Percentiles rank a stretch among this genome's conserved stretches.
phyloP scores from a whole-genome alignment of 805 yeast genomes.

The Kurtzmaniella fragi region DNA sequence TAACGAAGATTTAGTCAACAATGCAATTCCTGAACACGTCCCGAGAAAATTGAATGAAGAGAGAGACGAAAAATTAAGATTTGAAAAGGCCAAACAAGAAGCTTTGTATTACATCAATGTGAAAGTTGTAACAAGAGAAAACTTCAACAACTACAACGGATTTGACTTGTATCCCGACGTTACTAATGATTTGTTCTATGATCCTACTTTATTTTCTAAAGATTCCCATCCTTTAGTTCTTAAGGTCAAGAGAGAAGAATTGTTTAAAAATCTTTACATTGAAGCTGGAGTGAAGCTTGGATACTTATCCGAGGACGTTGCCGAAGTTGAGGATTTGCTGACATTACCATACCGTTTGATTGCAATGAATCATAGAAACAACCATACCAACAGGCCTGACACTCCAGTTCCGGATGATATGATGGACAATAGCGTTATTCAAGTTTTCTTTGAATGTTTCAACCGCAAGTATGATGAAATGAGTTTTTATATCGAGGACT shows the following conservation, averaged over 20 bases:
- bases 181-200: slow-evolving; percentile 36
- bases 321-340: not conserved
- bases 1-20: slow-evolving; percentile 40
- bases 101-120: slow-evolving; percentile 42
- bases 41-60: slow-evolving; percentile 63
- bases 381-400: slow-evolving; percentile 66
- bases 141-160: slow-evolving; percentile 60
- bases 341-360: slow-evolving; percentile 49
- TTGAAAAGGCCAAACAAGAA: slow-evolving; percentile 63
- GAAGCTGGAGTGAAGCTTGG: slow-evolving; percentile 44
- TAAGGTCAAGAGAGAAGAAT: slow-evolving; percentile 53
- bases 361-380: slow-evolving; percentile 62
- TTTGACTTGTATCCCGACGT: slow-evolving; percentile 74
- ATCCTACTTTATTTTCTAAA: slow-evolving; percentile 44
- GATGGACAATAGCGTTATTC: slow-evolving; percentile 42
- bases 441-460: slow-evolving; percentile 43
- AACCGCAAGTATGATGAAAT: slow-evolving; percentile 44
- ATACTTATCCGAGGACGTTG: slow-evolving; percentile 18
- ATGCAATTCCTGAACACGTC: slow-evolving; percentile 56
- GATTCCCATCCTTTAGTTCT: slow-evolving; percentile 45
- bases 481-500: slow-evolving; percentile 65
- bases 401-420: slow-evolving; percentile 20
- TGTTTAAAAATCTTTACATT: slow-evolving; percentile 46
- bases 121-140: slow-evolving; percentile 48
- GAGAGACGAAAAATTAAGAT: slow-evolving; percentile 48